Percentiles rank a stretch among this genome's conserved stretches.
phyloP scores from a whole-genome alignment of 2,329 filamentous ascomycete genomes.

The Hypoxylon sp. region DNA sequence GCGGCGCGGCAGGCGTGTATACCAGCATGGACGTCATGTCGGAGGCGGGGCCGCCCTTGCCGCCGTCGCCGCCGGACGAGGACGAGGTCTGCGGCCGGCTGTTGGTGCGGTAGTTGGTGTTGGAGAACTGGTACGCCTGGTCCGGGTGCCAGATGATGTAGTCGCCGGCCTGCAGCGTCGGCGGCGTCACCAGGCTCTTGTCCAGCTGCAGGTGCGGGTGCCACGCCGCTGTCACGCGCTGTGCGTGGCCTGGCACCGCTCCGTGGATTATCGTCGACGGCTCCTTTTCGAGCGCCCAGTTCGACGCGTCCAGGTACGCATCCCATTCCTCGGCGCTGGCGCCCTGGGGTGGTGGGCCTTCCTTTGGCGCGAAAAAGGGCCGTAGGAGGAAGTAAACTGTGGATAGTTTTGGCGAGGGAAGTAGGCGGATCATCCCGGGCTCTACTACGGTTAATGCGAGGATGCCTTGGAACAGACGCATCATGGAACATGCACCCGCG shows the following conservation, averaged over 20 bases:
- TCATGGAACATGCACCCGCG: constrained; percentile 70
- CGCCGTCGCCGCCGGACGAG: constrained; percentile 7
- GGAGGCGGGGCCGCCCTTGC: background rate
- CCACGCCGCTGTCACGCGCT: constrained; percentile 71
- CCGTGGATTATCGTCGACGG: constrained; percentile 71
- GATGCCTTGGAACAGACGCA: constrained; percentile 72
- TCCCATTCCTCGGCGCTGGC: constrained; percentile 60
- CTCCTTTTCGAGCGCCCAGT: constrained; percentile 62
- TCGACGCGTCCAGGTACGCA: constrained; percentile 62
- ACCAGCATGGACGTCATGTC: constrained; percentile 64
- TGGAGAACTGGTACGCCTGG: constrained; percentile 67
- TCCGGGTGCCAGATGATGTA: constrained; percentile 73
- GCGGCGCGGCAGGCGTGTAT: constrained; percentile 68
- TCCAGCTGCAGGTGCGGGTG: constrained; percentile 69
- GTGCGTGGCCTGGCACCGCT: constrained; percentile 70
- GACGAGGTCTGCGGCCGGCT: constrained; percentile 53
- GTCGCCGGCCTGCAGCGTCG: constrained; percentile 68
- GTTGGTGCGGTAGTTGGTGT: constrained; percentile 55
- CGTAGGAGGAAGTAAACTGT: constrained; percentile 65
- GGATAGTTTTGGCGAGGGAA: constrained; percentile 64
- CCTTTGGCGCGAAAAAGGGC: constrained; percentile 67
- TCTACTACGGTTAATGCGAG: constrained; percentile 67
- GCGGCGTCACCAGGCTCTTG: constrained; percentile 68
- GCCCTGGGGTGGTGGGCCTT: constrained; percentile 57
- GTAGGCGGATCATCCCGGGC: constrained; percentile 63